These are phyloP conservation scores for Heimioporus sp. DNA, from an alignment of 768 basidiomycete species.

Conservation along the genomic window DNA sequence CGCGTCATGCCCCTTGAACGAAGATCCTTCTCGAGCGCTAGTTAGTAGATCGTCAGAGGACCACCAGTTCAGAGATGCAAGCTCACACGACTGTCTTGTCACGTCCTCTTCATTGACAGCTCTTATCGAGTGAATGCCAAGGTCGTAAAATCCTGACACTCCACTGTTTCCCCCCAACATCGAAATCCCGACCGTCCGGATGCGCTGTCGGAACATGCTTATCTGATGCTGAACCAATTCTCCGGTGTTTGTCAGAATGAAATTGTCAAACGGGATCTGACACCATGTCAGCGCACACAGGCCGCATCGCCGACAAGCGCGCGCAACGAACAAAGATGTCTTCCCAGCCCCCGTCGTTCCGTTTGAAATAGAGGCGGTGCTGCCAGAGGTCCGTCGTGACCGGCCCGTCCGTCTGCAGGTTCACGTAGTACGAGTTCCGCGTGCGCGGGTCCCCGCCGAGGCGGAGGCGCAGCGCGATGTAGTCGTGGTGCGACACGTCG, in stretches of 20 bases:
- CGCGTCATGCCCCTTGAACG: slow-evolving; percentile 19
- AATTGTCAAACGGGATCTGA: slow-evolving; percentile 80
- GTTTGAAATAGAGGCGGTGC: slow-evolving; percentile 80
- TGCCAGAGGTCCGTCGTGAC: slow-evolving; percentile 91
- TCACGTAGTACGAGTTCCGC: slow-evolving; percentile 86
- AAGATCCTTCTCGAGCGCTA: slow-evolving; percentile 27
- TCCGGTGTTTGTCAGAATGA: slow-evolving; percentile 72
- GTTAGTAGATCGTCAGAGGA: neutral
- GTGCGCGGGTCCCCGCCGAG: slow-evolving; percentile 74
- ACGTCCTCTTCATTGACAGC: slow-evolving; percentile 77
- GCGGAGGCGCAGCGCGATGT: slow-evolving; percentile 77
- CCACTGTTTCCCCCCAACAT: slow-evolving; percentile 83
- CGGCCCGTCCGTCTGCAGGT: slow-evolving; percentile 86
- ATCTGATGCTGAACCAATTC: slow-evolving; percentile 70
- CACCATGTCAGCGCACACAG: slow-evolving; percentile 8
- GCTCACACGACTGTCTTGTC: slow-evolving; percentile 31
- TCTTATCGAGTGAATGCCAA: slow-evolving; percentile 78
- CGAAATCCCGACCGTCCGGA: slow-evolving; percentile 84
- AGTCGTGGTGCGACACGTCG: slow-evolving; percentile 80
- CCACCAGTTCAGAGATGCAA: neutral
- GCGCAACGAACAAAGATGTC: slow-evolving; percentile 65
- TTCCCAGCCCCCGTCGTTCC: slow-evolving; percentile 70
- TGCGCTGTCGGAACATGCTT: slow-evolving; percentile 67
- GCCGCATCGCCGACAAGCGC: neutral
- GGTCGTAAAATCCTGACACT: slow-evolving; percentile 72